Percentiles rank a stretch among this genome's conserved stretches.
Conservation (phyloP, 2,329 filamentous ascomycete genomes). For the Aspergillus piperis region DNA sequence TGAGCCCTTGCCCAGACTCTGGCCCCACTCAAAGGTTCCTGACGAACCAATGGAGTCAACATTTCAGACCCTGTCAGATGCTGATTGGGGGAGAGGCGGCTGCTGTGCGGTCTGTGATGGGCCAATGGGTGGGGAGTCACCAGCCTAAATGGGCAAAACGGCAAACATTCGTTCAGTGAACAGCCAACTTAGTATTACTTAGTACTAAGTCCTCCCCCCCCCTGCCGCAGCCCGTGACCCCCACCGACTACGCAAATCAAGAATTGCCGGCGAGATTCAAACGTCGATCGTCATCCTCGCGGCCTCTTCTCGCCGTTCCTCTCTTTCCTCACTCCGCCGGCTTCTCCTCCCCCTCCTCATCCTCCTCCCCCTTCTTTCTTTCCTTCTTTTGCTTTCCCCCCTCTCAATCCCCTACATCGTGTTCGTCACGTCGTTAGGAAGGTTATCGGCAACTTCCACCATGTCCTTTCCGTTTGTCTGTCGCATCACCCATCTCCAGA, state of each 20-base stretch:
- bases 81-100: background rate
- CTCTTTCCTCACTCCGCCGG: background rate
- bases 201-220: background rate
- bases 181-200: no score
- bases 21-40: background rate
- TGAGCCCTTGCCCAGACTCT: background rate
- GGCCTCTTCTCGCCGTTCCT: background rate
- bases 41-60: background rate
- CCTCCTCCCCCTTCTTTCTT: background rate
- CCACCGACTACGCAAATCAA: conserved; percentile 6
- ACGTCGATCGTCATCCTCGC: conserved; percentile 4
- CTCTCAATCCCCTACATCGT: background rate
- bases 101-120: background rate
- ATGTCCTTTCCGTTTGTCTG: background rate
- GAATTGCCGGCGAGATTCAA: conserved; percentile 6
- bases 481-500: background rate
- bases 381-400: background rate
- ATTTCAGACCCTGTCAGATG: background rate
- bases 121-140: background rate
- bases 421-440: background rate
- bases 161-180: no score
- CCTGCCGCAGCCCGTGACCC: background rate
- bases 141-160: background rate
- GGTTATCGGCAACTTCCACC: background rate
- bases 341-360: no score